Evolutionary conservation across 2,329 filamentous ascomycete species (phyloP).

Genomic region (Aspergillus eucalypticola): DNA sequence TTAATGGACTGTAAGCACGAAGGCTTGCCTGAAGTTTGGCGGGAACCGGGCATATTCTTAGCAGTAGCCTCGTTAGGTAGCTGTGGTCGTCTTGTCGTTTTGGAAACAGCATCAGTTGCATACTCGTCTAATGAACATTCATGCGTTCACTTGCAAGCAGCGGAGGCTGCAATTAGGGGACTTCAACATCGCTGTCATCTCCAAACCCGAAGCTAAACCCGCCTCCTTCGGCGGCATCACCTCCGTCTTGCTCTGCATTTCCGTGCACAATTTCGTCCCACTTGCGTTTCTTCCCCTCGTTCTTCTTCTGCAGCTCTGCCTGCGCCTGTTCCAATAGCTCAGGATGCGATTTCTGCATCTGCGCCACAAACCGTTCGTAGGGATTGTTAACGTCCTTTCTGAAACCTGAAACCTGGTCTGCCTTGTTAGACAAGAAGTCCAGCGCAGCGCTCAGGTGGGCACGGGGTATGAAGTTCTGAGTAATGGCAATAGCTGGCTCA

Average conservation of each 20-base stretch:
- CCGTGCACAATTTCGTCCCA: constrained; percentile 78
- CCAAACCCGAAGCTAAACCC: constrained; percentile 68
- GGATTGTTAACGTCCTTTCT: constrained; percentile 69
- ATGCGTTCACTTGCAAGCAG: not conserved
- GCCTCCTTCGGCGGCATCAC: constrained; percentile 32
- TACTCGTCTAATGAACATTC: not conserved
- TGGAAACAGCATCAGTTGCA: constrained; percentile 3
- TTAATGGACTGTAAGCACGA: constrained; percentile 43
- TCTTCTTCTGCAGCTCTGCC: constrained; percentile 63
- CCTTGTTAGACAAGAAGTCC: constrained; percentile 76
- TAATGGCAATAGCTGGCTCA: constrained; percentile 80
- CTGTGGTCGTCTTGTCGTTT: constrained; percentile 1
- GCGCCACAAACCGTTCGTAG: constrained; percentile 71
- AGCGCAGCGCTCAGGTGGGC: constrained; percentile 74
- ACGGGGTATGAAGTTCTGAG: constrained; percentile 88
- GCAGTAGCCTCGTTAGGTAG: not conserved
- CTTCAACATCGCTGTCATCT: constrained; percentile 56
- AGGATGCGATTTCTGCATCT: constrained; percentile 64
- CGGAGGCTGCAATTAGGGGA: constrained; percentile 35
- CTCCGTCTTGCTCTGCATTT: constrained; percentile 41
- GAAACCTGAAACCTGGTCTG: constrained; percentile 87
- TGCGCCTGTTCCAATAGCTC: constrained; percentile 67
- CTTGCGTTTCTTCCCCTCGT: constrained; percentile 70
- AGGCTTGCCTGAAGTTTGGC: not conserved
- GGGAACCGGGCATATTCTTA: not conserved